Evolutionary conservation across 352 stramenopile species (phyloP).

Genomic region (Aphanomyces stellatus): DNA sequence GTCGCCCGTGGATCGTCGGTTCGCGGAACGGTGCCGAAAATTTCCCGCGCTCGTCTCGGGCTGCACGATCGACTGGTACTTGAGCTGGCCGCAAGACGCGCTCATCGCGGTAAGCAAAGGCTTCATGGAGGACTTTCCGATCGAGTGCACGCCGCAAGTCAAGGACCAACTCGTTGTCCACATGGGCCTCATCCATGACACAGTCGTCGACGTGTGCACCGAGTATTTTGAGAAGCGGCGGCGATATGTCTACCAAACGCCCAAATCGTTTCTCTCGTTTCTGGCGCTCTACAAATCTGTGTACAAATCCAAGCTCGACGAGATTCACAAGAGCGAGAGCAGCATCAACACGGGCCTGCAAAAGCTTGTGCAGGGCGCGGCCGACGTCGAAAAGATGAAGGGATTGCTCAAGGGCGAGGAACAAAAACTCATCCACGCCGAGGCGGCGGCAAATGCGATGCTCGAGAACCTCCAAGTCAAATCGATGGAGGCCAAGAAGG

Average conservation of each 20-base stretch:
- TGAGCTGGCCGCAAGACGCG: constrained; percentile 83
- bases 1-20: constrained; percentile 70
- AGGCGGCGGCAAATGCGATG: constrained; percentile 78
- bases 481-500: constrained; percentile 82
- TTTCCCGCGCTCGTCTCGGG: constrained; percentile 84
- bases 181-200: constrained; percentile 67
- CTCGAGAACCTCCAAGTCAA: constrained; percentile 68
- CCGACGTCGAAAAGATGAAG: constrained; percentile 89
- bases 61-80: constrained; percentile 87
- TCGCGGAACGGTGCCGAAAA: constrained; percentile 73
- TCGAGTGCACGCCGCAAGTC: constrained; percentile 46
- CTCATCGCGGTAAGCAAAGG: constrained; percentile 74
- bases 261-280: constrained; percentile 83
- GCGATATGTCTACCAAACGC: constrained; percentile 83
- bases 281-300: constrained; percentile 67
- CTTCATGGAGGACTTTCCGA: constrained; percentile 55
- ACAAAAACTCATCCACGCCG: constrained; percentile 72
- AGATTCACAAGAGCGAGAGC: constrained; percentile 74
- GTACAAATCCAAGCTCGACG: constrained; percentile 60
- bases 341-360: constrained; percentile 81
- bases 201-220: constrained; percentile 53
- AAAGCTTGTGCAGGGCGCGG: constrained; percentile 77
- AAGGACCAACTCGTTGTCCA: constrained; percentile 59
- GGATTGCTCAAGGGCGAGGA: constrained; percentile 80
- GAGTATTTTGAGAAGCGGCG: constrained; percentile 74